Conservation (phyloP, 1,284 basidiomycete genomes). For the Serendipita sp. region DNA sequence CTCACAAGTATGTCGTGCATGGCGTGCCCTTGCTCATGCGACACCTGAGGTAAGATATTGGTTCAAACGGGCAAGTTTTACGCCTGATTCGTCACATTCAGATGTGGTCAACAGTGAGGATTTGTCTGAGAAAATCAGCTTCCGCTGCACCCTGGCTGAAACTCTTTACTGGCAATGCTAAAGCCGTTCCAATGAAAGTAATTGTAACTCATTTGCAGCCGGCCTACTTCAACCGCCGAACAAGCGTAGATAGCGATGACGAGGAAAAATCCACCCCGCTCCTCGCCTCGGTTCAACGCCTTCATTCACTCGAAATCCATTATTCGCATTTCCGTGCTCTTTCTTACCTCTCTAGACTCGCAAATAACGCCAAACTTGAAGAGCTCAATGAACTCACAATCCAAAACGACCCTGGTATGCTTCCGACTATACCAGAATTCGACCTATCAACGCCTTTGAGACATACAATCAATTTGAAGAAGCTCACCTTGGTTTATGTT, state of each 20-base stretch:
- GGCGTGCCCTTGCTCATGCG: background rate
- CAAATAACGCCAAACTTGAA: background rate
- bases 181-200: slow-evolving; percentile 1
- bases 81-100: too few species aligned
- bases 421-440: background rate
- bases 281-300: background rate
- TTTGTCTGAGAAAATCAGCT: background rate
- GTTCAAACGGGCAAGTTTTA: too few species aligned
- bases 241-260: background rate
- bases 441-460: background rate
- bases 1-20: background rate
- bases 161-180: background rate
- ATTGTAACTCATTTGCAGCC: background rate
- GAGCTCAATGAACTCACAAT: background rate
- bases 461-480: background rate
- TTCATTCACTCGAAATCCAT: background rate
- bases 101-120: background rate
- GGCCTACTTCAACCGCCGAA: background rate
- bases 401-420: background rate
- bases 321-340: slow-evolving; percentile 2
- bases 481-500: background rate
- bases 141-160: background rate
- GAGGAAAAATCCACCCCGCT: background rate
- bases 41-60: background rate
- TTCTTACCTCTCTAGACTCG: background rate